Evolutionary conservation across 345 rosid species (phyloP).

Genomic region (rapeseed (Brassica napus)): DNA sequence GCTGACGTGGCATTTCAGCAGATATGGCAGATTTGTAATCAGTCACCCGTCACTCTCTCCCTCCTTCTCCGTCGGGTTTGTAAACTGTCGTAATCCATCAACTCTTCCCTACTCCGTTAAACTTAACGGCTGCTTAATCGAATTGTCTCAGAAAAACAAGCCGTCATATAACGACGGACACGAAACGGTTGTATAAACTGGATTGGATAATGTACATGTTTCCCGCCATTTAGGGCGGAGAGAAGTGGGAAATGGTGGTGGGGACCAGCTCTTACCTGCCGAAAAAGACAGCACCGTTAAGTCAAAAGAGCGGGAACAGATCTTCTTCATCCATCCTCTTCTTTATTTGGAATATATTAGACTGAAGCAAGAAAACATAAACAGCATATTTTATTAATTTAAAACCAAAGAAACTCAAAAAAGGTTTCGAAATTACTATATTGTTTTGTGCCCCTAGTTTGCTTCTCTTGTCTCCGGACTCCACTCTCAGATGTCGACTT

Average conservation of each 20-base stretch:
- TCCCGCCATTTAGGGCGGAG: conserved; percentile 29
- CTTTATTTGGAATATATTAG: conserved; percentile 8
- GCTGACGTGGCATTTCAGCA: conserved; percentile 29
- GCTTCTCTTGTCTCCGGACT: conserved; percentile 34
- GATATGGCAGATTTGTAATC: conserved; percentile 20
- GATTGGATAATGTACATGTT: conserved; percentile 14
- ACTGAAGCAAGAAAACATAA: neutral
- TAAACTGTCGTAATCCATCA: neutral
- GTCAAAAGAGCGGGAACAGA: conserved; percentile 48
- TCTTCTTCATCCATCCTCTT: conserved; percentile 22
- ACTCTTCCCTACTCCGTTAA: conserved; percentile 17
- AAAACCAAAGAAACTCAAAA: conserved; percentile 9
- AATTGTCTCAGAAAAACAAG: neutral
- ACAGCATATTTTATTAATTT: neutral
- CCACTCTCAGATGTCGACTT: conserved; percentile 35
- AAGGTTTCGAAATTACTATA: neutral
- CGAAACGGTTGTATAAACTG: conserved; percentile 17
- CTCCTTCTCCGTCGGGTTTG: conserved; percentile 17
- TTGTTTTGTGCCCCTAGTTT: conserved; percentile 28
- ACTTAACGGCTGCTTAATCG: neutral
- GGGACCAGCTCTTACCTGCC: conserved; percentile 38
- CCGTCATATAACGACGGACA: conserved; percentile 32
- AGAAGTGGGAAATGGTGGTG: conserved; percentile 27
- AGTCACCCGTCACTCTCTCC: conserved; percentile 35
- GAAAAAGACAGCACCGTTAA: conserved; percentile 44